Base-by-base conservation (phyloP, 352 stramenopile genomes). In the Pythium diclinum region DNA sequence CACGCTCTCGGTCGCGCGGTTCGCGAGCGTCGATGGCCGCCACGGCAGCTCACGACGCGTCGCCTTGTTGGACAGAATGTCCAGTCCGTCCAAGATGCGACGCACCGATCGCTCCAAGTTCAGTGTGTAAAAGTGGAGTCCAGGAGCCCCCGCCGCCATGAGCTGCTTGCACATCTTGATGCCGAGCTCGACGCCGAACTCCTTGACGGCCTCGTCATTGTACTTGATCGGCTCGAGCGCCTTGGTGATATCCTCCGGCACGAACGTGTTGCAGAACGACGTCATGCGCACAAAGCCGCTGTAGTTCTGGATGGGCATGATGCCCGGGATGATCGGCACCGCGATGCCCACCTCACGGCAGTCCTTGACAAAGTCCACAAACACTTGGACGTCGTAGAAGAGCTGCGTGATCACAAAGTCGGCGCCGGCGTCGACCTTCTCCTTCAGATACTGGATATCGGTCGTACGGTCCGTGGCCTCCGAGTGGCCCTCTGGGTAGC, bases 351-450 rank as follows among this genome's bases (percentile, higher is more conserved):
- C 83, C 6, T 72, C 75, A 38, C 91, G 81, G 63, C 90, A 98
- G 58, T 94, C 84, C 49, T 94, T 77, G 21, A 99, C 93, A 76
- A 99, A 99, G 32, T 83, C 78, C 46, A 94, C 68, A 79, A 97
- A 99, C 53, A 98, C 93, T 42, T 94, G 73, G 28, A 95, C 85
- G 69, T 99, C 97, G 73, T 99, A 99, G 71, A 99, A 99, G 77
- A 99, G 98, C 87, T 99, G 97, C 34, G 97, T 99, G 69, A 99
- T 97, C 64, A 99, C 94, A 62, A 99, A 98, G 62, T 99, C 96
- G 33, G 95, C 96, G 56, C 97, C 97, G 19, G 97, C 96, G 71
- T 99, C 97, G 21, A 98, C 76, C 69, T 98, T 99, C 57, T 95
- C 79, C 72, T 99, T 99, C 19, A 99, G 76, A 78, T 98, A 99